Base-by-base conservation (phyloP, 345 rosid genomes). In the Moringa oleifera region DNA sequence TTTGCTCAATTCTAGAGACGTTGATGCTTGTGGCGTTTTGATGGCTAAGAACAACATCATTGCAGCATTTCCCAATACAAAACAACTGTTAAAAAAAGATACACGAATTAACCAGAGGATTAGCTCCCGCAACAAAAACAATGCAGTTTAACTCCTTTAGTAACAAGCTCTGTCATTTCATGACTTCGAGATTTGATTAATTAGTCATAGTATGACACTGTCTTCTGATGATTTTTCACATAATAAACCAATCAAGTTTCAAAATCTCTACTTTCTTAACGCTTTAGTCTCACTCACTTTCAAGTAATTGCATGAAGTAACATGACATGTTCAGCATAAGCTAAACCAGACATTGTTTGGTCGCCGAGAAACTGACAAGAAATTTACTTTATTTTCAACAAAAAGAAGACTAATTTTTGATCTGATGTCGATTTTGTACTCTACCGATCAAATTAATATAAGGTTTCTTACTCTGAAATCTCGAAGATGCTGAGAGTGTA, bases 401-500 rank as follows among this genome's bases (percentile, higher is more conserved):
- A 28, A 28, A 28, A 8, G 33, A 28, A 28, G 8, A 28, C 33
- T 28, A 28, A 28, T 2, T 28, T 28, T 8, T 28, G 8, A 28
- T 2, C 33, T 41, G 6, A 1, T 15, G 12, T 15, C 13, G 13
- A 41, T 4, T 41, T 41, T 11, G 33, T 28, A 28, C 12, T 4
- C 47, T 41, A 7, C 1, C 2, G 12, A 41, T 5, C 1, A 41
- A 41, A 16, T 41, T 5, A 4, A 51, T 33, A 45, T 8, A 28
- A 18, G 45, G 20, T 33, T 25, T 28, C 66, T 77, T 56, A 77
- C 77, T 56, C 25, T 47, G 31, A 49, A 31, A 12, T 18, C 51
- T n/a, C 21, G 62, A 21, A 62, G 25, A 17, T 57, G 33, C 23
- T 56, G 71, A 56, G 66, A 52, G 16, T 64, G 69, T 18, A 58